A percentile compares a stretch with the other conserved stretches of the same genome.
Conservation (phyloP, 2,329 filamentous ascomycete species). For the Elsinoe batatas region DNA sequence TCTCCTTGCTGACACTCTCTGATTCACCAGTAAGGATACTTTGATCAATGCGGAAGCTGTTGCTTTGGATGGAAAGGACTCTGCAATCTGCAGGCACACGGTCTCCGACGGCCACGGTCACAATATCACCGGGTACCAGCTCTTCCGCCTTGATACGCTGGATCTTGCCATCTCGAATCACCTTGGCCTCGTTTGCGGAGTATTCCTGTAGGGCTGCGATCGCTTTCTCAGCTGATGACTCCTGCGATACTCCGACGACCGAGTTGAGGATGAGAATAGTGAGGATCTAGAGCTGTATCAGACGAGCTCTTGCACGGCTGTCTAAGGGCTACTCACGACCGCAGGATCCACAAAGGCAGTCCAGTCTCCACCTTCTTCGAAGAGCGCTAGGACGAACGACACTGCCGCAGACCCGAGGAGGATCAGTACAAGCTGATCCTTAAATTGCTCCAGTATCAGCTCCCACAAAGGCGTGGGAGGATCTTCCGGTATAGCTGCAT, state of each 20-base stretch:
- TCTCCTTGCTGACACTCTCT: conserved; percentile 88
- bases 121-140: conserved; percentile 85
- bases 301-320: background rate
- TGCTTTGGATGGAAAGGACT: conserved; percentile 82
- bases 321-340: conserved; percentile 57
- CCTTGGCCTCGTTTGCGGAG: conserved; percentile 94
- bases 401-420: conserved; percentile 85
- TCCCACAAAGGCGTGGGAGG: conserved; percentile 94
- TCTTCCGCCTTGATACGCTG: conserved; percentile 90
- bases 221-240: conserved; percentile 96
- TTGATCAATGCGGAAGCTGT: conserved; percentile 94
- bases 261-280: conserved; percentile 96
- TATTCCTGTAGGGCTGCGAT: conserved; percentile 98
- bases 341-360: conserved; percentile 93
- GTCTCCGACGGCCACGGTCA: conserved; percentile 81
- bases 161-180: conserved; percentile 72
- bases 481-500: conserved; percentile 65
- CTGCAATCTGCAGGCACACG: conserved; percentile 93
- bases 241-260: conserved; percentile 94
- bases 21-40: conserved; percentile 96
- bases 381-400: conserved; percentile 84
- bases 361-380: conserved; percentile 90
- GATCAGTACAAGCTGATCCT: conserved; percentile 95
- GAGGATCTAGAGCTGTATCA: conserved; percentile 56
- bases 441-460: conserved; percentile 96